Evolutionary conservation across 1,139 yeast genomes (phyloP), one percentile per base, ranked within the genome.

Genomic region (Yamadazyma dendronema): DNA sequence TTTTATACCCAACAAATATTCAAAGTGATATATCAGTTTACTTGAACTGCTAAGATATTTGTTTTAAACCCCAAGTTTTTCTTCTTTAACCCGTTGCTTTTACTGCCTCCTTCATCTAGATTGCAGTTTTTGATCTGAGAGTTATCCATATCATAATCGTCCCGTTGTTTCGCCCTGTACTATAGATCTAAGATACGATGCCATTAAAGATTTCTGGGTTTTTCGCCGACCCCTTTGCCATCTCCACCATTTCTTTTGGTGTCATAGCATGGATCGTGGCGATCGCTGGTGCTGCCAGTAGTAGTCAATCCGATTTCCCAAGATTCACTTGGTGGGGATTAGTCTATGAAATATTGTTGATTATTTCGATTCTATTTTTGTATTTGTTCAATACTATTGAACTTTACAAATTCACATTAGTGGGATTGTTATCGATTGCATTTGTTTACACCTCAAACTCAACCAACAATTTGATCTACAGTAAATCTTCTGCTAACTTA

Each of bases 261-360:
- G 48, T 77, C 14, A 65, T 83, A 27, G 65, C 87, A 3, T 92
- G 97, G 97, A 68, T 88, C 42, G 77, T 92, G 33, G 86, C 96
- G 9, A 70, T 92, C 39, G 94, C 83, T 4, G 96, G 97, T 2
- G 87, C 95, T 10, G 81, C 85, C 12, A 59, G 69, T 13, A 36
- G 40, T 16, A 26, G 32, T 19, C 37, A 62, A 73, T 9, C 51
- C 49, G 30, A 52, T 50, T 10, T 87, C 82, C 57, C 97, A 96
- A 77, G 80, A 47, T 85, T 92, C 60, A 77, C 94, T 7, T 92
- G 98, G 98, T 92, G 98, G 98, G 96, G 96, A 3, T 62, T 92
- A n/a, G 92, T 85, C 6, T 92, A 81, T 54, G 81, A 92, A 62
- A 67, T 89, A 25, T 48, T 85, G 26, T 55, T 88, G 28, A 73